Evolutionary conservation across 352 stramenopile species (phyloP), one percentile per base, ranked within the genome.

Genomic region (Paralagenidium karlingii): DNA sequence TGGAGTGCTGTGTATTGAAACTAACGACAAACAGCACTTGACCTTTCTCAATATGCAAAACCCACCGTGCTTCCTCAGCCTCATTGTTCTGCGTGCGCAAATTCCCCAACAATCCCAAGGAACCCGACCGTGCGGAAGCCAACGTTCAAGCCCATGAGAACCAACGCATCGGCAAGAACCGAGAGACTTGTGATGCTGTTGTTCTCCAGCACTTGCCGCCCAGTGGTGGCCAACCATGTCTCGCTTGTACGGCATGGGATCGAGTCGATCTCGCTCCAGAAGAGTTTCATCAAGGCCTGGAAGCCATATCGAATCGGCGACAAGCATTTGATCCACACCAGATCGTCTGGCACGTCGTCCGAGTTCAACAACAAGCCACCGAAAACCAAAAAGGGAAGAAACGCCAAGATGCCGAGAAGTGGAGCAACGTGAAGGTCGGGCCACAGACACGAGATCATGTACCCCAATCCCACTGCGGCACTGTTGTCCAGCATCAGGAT

Each of bases 251-350:
- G 13, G 41, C 65, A 79, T 9, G 60, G 34, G 13, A 79, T 79
- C 0, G 32, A 20, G 2, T 40, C 25, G 6, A 75, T 45, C 8
- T 52, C 26, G 3, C 46, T 22, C 66, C 66, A 80, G 42, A 57
- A 76, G 25, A 68, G 54, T 19, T 64, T 68, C 54, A 71, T 76
- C n/a, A 69, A 15, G 2, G 52, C 65, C 19, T 65, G 55, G 27
- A 60, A 76, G 25, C 60, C 54, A 39, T 64, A 73, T 29, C 66
- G 67, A 25, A 75, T 49, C 2, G 60, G 63, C 11, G 62, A 79
- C 1, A 75, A 20, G 37, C 63, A 67, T 24, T 60, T 29, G 22
- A 75, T 42, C 65, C 65, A 78, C 1, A 55, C 26, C 24, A 77
- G 63, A 33, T 66, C 69, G 15, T 47, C 47, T 6, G 60, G 64